Percentiles rank a stretch among this genome's conserved stretches.
Conservation (phyloP, 306 rosid species). For the Mimosa bimucronata region DNA sequence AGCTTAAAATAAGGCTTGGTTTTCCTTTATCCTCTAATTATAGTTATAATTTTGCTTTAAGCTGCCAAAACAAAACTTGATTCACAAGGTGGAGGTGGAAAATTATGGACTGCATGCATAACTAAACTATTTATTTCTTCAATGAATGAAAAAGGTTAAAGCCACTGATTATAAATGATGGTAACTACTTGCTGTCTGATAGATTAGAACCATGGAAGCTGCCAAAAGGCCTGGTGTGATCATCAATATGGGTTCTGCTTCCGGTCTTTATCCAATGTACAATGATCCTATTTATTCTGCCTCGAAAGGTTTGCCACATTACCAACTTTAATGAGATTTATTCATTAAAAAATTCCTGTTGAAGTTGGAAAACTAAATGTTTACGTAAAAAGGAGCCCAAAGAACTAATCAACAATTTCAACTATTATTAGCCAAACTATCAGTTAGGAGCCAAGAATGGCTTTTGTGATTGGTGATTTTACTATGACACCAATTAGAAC, state of each 20-base stretch:
- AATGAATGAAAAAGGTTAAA: conserved; percentile 3
- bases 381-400: conserved; percentile 2
- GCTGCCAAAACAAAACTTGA: conserved; percentile 16
- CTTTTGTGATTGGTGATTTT: not conserved
- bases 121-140: conserved; percentile 22
- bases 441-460: conserved; percentile 9
- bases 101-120: conserved; percentile 16
- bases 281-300: conserved; percentile 70
- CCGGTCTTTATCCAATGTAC: conserved; percentile 89
- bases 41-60: conserved; percentile 19
- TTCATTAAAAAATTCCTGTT: conserved; percentile 20
- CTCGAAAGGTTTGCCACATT: conserved; percentile 75
- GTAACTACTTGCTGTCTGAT: conserved; percentile 41
- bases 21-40: conserved; percentile 31
- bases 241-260: conserved; percentile 87
- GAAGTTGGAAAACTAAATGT: not conserved
- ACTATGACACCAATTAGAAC: not conserved
- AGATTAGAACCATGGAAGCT: conserved; percentile 79
- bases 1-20: conserved; percentile 34
- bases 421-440: conserved; percentile 21
- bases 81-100: conserved; percentile 27
- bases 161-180: conserved; percentile 26
- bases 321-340: conserved; percentile 19
- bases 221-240: conserved; percentile 75
- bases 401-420: conserved; percentile 15